A percentile compares a stretch with the other conserved stretches of the same genome.
These are phyloP conservation scores for Pseudogymnoascus sp. DNA, from an alignment of 2,329 filamentous ascomycete genomes.

Conservation along the genomic window DNA sequence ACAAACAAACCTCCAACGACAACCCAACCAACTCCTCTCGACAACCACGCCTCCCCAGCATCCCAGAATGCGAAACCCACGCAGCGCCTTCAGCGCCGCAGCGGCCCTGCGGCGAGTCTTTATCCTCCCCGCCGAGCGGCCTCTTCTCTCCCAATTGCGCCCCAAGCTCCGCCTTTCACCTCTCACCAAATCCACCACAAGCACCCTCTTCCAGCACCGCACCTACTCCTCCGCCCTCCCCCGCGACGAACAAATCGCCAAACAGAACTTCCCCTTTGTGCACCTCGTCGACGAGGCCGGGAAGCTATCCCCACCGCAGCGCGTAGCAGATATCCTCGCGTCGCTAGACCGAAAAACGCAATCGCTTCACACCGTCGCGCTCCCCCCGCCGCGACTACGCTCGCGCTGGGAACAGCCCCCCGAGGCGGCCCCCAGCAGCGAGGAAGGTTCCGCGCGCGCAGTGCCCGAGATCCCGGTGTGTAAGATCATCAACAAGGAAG, in stretches of 20 bases:
- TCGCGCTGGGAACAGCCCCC: background rate
- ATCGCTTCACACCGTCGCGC: constrained; percentile 43
- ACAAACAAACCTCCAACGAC: background rate
- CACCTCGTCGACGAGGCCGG: constrained; percentile 34
- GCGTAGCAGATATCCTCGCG: constrained; percentile 33
- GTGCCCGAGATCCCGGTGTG: constrained; percentile 53
- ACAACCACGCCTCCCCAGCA: background rate
- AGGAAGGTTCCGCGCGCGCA: constrained; percentile 31
- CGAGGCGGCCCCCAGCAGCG: background rate
- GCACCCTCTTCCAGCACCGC: constrained; percentile 7
- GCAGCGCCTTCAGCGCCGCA: constrained; percentile 36
- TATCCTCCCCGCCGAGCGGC: constrained; percentile 31
- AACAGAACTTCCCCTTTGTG: constrained; percentile 31
- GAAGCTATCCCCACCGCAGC: constrained; percentile 28
- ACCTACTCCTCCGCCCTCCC: constrained; percentile 24
- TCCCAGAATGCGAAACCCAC: constrained; percentile 22
- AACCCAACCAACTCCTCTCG: background rate
- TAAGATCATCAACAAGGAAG: constrained; percentile 57
- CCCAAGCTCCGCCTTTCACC: constrained; percentile 11
- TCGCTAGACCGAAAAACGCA: constrained; percentile 42
- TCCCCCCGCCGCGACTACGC: constrained; percentile 23
- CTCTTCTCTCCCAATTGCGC: constrained; percentile 20
- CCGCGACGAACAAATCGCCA: constrained; percentile 42
- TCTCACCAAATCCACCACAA: constrained; percentile 9
- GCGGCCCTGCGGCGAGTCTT: constrained; percentile 42